phyloP scores from a whole-genome alignment of 2,329 filamentous ascomycete genomes.

The Aspergillus pseudotamarii region DNA sequence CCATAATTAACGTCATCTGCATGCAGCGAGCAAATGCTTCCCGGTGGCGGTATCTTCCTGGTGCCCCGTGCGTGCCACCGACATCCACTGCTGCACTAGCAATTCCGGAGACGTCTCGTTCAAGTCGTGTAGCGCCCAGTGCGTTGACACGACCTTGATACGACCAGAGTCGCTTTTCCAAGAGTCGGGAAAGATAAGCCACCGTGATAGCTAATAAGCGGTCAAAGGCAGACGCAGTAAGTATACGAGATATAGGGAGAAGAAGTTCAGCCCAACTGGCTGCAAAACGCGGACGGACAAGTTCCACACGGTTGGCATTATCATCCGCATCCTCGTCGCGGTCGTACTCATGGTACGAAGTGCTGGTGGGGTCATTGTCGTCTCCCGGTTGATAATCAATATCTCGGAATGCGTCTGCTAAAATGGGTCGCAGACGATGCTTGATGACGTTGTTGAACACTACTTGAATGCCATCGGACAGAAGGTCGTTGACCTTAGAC shows the following conservation, averaged over 20 bases:
- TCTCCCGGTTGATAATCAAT: constrained; percentile 77
- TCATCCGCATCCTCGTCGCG: constrained; percentile 44
- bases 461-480: constrained; percentile 81
- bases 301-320: constrained; percentile 57
- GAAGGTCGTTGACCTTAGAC: constrained; percentile 76
- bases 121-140: constrained; percentile 78
- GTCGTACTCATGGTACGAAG: constrained; percentile 48
- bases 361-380: constrained; percentile 41
- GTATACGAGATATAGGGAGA: constrained; percentile 78
- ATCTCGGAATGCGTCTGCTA: constrained; percentile 88
- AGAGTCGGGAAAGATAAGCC: constrained; percentile 71
- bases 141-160: constrained; percentile 79
- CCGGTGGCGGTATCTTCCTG: constrained; percentile 69
- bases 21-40: constrained; percentile 75
- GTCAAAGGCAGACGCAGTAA: constrained; percentile 76
- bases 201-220: constrained; percentile 75
- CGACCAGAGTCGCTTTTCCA: constrained; percentile 86
- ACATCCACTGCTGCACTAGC: constrained; percentile 54
- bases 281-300: constrained; percentile 79
- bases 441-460: constrained; percentile 88
- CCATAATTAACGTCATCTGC: constrained; percentile 83
- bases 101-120: constrained; percentile 79
- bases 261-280: constrained; percentile 84
- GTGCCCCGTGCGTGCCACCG: constrained; percentile 33
- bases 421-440: constrained; percentile 77